A percentile compares a stretch with the other conserved stretches of the same genome.
These are phyloP conservation scores for Marchantia polymorpha DNA, from an alignment of 225 moss, liverwort and hornwort species.

Conservation along the genomic window DNA sequence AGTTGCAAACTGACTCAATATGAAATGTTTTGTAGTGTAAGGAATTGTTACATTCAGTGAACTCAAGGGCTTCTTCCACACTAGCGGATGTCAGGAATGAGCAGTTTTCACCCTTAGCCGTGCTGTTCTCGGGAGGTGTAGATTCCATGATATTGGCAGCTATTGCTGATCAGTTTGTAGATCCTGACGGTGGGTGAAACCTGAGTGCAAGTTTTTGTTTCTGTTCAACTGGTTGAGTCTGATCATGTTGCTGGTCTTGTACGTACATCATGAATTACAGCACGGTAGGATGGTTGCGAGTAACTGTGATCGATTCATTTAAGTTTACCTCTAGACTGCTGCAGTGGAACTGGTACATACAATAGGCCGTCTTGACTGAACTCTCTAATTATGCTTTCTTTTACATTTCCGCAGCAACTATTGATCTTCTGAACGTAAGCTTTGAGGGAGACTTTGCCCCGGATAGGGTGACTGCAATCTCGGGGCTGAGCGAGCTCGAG, in stretches of 20 bases:
- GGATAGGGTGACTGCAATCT: conserved; percentile 84
- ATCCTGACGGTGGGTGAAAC: conserved; percentile 54
- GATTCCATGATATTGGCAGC: conserved; percentile 99
- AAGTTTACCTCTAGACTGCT: neutral
- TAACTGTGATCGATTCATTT: neutral
- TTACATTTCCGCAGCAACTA: conserved; percentile 46
- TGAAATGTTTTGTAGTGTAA: conserved; percentile 13
- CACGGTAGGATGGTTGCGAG: neutral
- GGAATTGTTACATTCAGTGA: conserved; percentile 17
- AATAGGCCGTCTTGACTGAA: no score
- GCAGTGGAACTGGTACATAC: no score
- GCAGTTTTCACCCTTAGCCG: conserved; percentile 55
- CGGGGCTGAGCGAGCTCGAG: conserved; percentile 75
- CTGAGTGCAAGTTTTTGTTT: neutral
- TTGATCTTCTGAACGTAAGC: conserved; percentile 95
- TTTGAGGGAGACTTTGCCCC: conserved; percentile 90
- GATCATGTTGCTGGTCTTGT: no score
- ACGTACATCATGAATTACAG: neutral
- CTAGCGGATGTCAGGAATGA: conserved; percentile 25
- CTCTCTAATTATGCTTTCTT: no score
- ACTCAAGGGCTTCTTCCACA: neutral
- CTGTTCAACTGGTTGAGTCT: neutral
- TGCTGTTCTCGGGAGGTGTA: conserved; percentile 93
- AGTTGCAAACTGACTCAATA: neutral
- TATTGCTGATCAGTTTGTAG: conserved; percentile 64